Conservation (phyloP, 2,329 filamentous ascomycete genomes). For the Leptographium galeiforme region DNA sequence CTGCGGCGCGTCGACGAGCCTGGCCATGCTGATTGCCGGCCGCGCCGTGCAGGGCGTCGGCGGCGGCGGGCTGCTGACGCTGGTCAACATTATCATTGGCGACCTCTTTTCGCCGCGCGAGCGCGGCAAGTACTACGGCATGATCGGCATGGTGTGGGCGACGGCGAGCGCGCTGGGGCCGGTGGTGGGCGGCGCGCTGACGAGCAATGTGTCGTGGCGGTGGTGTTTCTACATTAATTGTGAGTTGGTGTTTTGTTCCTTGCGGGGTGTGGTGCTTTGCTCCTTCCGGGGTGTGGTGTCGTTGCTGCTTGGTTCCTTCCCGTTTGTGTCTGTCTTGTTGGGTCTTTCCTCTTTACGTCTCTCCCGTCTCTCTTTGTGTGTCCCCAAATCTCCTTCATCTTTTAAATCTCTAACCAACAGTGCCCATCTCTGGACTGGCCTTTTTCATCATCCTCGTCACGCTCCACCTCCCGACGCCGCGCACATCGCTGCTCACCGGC, state of each 20-base stretch:
- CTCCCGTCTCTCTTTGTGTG: too few relatives aligned
- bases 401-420: neutral
- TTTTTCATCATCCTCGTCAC: slow-evolving; percentile 41
- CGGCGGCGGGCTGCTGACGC: slow-evolving; percentile 42
- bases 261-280: too few relatives aligned
- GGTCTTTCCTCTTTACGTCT: neutral
- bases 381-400: neutral
- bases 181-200: slow-evolving; percentile 11
- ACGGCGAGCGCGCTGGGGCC: slow-evolving; percentile 10
- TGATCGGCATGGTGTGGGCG: slow-evolving; percentile 13
- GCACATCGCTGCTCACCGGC: slow-evolving; percentile 47
- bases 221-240: slow-evolving; percentile 58
- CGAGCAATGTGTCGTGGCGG: slow-evolving; percentile 34
- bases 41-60: slow-evolving; percentile 44
- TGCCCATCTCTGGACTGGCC: slow-evolving; percentile 23
- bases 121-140: slow-evolving; percentile 13
- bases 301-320: too few relatives aligned
- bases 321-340: too few relatives aligned
- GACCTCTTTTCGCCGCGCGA: slow-evolving; percentile 22
- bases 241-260: neutral
- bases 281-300: too few relatives aligned
- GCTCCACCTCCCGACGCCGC: slow-evolving; percentile 54
- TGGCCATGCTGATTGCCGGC: slow-evolving; percentile 39
- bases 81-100: slow-evolving; percentile 45
- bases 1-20: slow-evolving; percentile 34